Percentiles rank a stretch among this genome's conserved stretches.
These are phyloP conservation scores for Globisporangium paroecandrum DNA, from an alignment of 352 stramenopile species.

Conservation along the genomic window DNA sequence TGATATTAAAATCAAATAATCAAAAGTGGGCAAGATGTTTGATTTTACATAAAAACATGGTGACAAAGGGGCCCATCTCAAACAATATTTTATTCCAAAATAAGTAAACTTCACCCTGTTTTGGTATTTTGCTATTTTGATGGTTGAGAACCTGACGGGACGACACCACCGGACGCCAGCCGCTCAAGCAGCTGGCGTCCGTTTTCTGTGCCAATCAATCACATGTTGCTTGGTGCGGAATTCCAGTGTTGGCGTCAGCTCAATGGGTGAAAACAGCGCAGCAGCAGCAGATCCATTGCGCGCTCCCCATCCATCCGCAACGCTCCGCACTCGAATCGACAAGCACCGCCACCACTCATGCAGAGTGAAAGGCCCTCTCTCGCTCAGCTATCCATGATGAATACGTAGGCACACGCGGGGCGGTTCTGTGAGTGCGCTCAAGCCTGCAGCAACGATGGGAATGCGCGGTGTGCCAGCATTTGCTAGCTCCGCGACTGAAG, in stretches of 20 bases:
- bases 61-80: neutral
- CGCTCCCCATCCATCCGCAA: neutral
- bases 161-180: slow-evolving; percentile 1
- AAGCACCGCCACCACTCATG: neutral
- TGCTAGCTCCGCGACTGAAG: no score
- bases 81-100: neutral
- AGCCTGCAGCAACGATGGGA: no score
- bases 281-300: neutral
- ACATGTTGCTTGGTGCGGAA: slow-evolving; percentile 4
- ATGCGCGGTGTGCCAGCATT: no score
- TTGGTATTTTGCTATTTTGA: neutral
- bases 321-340: neutral
- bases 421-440: neutral
- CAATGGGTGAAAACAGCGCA: neutral
- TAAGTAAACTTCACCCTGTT: neutral
- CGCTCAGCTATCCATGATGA: neutral
- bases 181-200: neutral
- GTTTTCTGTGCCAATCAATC: neutral
- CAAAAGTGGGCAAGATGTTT: neutral
- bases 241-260: slow-evolving; percentile 1
- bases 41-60: neutral
- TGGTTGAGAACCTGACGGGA: slow-evolving; percentile 5
- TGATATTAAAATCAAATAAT: neutral
- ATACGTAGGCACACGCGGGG: neutral
- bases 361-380: neutral